A percentile compares a stretch with the other conserved stretches of the same genome.
Evolutionary conservation across 1,139 yeast genomes (phyloP).

Genomic region (Scheffersomyces titani): DNA sequence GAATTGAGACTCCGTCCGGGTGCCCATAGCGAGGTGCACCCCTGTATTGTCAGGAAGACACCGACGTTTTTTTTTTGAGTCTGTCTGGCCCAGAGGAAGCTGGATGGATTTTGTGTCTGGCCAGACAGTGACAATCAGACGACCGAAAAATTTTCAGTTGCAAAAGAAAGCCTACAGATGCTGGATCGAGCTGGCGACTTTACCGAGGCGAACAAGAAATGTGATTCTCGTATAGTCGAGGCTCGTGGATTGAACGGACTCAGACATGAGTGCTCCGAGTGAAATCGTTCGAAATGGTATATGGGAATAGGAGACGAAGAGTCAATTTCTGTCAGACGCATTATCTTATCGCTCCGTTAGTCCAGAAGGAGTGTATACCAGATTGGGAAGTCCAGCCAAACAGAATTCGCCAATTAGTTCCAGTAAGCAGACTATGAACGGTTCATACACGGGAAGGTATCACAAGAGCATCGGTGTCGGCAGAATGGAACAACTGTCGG

Average conservation of each 20-base stretch:
- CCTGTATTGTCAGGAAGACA: not conserved
- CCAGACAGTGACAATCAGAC: not conserved
- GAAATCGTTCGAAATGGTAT: not conserved
- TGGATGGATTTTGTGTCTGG: not conserved
- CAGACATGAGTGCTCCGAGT: not conserved
- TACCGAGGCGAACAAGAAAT: not conserved
- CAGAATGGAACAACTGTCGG: not conserved
- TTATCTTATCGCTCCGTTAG: not conserved
- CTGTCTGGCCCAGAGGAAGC: not conserved
- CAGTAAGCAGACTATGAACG: not conserved
- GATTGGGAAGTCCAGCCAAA: not conserved
- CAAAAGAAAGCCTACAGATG: not conserved
- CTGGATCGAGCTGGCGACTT: not conserved
- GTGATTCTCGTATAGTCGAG: not conserved
- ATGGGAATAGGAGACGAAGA: not conserved
- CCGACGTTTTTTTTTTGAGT: not conserved
- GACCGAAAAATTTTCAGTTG: not conserved
- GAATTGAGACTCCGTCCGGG: constrained; percentile 1
- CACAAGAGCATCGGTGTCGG: not conserved
- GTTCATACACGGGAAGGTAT: not conserved
- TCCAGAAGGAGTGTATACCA: not conserved
- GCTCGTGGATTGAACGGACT: not conserved
- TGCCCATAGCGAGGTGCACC: not conserved
- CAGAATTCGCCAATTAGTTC: not conserved
- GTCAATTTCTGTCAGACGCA: not conserved